These are phyloP conservation scores for Bolboschoenus planiculmis DNA, from an alignment of 176 grass and related monocot species.

Conservation along the genomic window DNA sequence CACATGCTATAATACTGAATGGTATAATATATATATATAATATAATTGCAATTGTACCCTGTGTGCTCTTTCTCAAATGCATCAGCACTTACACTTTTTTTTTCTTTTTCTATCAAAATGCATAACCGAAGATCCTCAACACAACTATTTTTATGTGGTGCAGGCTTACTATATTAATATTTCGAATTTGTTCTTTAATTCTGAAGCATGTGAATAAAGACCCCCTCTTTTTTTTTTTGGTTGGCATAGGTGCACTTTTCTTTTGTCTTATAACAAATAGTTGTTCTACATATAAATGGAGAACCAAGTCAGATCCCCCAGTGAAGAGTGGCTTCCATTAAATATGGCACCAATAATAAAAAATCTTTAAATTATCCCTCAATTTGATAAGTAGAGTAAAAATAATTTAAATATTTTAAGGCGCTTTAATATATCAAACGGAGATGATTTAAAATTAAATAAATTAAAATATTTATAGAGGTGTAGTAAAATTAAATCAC, in stretches of 20 bases:
- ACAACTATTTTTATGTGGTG: background rate
- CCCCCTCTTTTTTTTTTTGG: background rate
- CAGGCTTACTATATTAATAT: background rate
- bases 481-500: too few relatives aligned
- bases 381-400: too few relatives aligned
- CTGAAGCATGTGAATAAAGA: background rate
- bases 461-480: too few relatives aligned
- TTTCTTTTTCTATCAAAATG: background rate
- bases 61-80: background rate
- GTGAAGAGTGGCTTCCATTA: background rate
- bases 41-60: background rate
- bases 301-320: background rate
- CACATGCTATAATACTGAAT: too few relatives aligned
- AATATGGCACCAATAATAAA: background rate
- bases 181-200: background rate
- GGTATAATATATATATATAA: background rate
- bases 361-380: background rate
- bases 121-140: background rate
- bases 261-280: background rate
- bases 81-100: background rate
- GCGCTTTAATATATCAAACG: too few relatives aligned
- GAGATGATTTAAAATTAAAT: too few relatives aligned
- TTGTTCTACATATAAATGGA: background rate
- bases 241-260: background rate
- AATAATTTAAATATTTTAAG: too few relatives aligned